Evolutionary conservation across 2,329 filamentous ascomycete species (phyloP).

Genomic region (Hortaea werneckii): DNA sequence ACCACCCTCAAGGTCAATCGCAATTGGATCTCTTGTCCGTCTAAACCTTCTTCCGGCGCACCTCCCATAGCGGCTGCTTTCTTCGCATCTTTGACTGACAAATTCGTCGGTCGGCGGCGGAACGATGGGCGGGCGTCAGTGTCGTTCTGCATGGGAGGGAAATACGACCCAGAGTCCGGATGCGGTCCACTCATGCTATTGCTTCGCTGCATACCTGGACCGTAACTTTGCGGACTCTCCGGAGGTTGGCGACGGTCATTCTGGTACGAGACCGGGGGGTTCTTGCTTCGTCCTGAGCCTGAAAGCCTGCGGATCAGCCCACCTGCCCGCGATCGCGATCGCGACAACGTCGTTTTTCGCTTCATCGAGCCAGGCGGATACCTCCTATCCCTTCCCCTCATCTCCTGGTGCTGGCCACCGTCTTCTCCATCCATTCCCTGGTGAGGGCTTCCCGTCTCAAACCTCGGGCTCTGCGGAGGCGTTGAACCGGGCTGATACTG

Average conservation of each 20-base stretch:
- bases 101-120: slow-evolving; percentile 34
- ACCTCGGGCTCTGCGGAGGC: slow-evolving; percentile 57
- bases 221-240: slow-evolving; percentile 12
- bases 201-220: slow-evolving; percentile 10
- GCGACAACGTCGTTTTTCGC: slow-evolving; percentile 22
- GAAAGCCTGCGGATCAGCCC: slow-evolving; percentile 35
- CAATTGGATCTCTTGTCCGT: slow-evolving; percentile 45
- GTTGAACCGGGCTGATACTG: slow-evolving; percentile 71
- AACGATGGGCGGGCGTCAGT: slow-evolving; percentile 19
- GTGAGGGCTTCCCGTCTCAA: slow-evolving; percentile 7
- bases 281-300: slow-evolving; percentile 16
- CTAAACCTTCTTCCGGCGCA: slow-evolving; percentile 27
- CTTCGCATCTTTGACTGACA: slow-evolving; percentile 31
- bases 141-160: not conserved
- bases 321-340: slow-evolving; percentile 21
- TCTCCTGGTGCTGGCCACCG: not conserved
- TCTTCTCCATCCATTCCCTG: slow-evolving; percentile 4
- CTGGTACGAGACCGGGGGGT: not conserved
- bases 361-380: slow-evolving; percentile 25
- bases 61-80: slow-evolving; percentile 35
- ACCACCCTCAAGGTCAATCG: slow-evolving; percentile 68
- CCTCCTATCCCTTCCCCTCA: slow-evolving; percentile 1
- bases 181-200: slow-evolving; percentile 14
- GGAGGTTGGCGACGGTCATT: not conserved
- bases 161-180: slow-evolving; percentile 1